Evolutionary conservation across 2,329 filamentous ascomycete species (phyloP).

Genomic region (Stachybotrys elegans): DNA sequence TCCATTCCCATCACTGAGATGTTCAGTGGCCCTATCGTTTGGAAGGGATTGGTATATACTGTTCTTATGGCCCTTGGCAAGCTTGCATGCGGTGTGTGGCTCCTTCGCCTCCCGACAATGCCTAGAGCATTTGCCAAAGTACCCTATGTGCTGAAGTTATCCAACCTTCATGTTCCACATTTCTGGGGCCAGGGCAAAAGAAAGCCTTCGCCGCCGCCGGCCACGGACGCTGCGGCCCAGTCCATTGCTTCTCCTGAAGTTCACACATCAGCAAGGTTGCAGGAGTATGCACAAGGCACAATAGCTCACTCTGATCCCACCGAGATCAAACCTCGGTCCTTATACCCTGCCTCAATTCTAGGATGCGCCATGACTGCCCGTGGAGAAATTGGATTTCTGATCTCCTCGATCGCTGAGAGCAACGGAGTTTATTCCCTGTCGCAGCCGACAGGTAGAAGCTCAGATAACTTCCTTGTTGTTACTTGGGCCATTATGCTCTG

Average conservation of each 20-base stretch:
- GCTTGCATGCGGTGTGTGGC: constrained; percentile 54
- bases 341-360: constrained; percentile 63
- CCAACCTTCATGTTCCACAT: too few relatives aligned
- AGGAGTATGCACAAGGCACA: background rate
- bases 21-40: constrained; percentile 59
- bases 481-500: constrained; percentile 53
- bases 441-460: constrained; percentile 12
- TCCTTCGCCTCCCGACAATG: constrained; percentile 29
- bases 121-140: background rate
- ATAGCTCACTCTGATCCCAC: constrained; percentile 7
- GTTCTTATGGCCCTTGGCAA: constrained; percentile 65
- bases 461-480: constrained; percentile 45
- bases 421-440: constrained; percentile 33
- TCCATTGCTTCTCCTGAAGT: background rate
- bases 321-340: constrained; percentile 48
- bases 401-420: constrained; percentile 62
- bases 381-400: constrained; percentile 77
- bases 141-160: too few relatives aligned
- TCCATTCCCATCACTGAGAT: constrained; percentile 69
- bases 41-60: constrained; percentile 69
- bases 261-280: background rate
- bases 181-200: too few relatives aligned
- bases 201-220: background rate
- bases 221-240: background rate
- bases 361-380: constrained; percentile 66